These are phyloP conservation scores for Rhodosporidiobolus sp. DNA, from an alignment of 768 basidiomycete species.

Conservation along the genomic window DNA sequence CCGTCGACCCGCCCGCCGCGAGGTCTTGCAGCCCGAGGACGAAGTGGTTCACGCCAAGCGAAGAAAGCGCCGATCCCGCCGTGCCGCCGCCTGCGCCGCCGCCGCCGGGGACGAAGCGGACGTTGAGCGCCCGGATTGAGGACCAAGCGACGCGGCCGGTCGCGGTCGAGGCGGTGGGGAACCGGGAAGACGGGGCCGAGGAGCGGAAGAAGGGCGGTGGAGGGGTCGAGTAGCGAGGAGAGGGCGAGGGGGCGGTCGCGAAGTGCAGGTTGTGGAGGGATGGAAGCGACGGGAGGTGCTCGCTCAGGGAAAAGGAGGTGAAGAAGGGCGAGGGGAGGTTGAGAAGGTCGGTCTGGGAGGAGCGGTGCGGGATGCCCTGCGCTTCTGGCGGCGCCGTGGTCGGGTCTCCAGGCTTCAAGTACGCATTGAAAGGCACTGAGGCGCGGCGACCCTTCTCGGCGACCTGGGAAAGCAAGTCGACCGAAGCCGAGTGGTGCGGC, in stretches of 20 bases:
- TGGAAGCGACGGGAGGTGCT: too few species aligned
- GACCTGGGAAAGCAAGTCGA: neutral
- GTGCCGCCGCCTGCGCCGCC: neutral
- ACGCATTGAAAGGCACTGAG: neutral
- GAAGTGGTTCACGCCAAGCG: neutral
- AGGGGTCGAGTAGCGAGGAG: too few species aligned
- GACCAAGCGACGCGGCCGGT: neutral
- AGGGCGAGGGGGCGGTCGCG: neutral
- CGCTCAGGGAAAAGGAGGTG: neutral
- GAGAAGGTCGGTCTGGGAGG: neutral
- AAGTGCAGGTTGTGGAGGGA: neutral
- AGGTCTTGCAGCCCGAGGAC: neutral
- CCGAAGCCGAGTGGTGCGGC: neutral
- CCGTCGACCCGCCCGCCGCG: neutral
- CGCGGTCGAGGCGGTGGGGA: neutral
- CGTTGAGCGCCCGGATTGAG: neutral
- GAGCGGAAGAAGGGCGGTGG: too few species aligned
- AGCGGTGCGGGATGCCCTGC: too few species aligned
- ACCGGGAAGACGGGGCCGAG: neutral
- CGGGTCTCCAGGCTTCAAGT: too few species aligned
- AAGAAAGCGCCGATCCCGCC: too few species aligned
- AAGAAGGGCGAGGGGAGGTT: neutral
- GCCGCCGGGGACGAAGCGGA: constrained; percentile 8
- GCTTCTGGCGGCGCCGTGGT: too few species aligned
- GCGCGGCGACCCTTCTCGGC: neutral